These are phyloP conservation scores for Wickerhamomyces tratensis DNA, from an alignment of 805 yeast genomes.

Conservation along the genomic window DNA sequence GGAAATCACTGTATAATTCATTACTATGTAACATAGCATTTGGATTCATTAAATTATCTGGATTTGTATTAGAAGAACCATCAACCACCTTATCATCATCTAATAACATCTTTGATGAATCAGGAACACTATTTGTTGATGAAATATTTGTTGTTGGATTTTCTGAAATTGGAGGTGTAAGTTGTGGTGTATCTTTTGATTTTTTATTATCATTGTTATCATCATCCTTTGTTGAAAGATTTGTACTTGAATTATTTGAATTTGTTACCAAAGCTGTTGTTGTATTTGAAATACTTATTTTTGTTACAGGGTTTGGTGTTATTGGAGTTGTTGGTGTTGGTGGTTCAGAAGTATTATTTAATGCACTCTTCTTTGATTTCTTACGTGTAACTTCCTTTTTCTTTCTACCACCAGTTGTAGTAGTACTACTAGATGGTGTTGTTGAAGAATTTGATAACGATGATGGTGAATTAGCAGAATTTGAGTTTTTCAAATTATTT, in stretches of 20 bases:
- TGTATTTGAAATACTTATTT: background rate
- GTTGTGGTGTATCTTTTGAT: slow-evolving; percentile 8
- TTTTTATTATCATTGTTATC: too few species aligned
- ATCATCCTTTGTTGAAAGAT: background rate
- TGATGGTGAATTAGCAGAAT: slow-evolving; percentile 18
- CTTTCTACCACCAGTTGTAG: slow-evolving; percentile 7
- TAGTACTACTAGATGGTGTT: slow-evolving; percentile 2
- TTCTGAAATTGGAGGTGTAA: slow-evolving; percentile 20
- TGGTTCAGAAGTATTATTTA: slow-evolving; percentile 23
- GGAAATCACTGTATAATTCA: slow-evolving; percentile 24
- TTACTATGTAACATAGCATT: background rate
- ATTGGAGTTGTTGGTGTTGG: slow-evolving; percentile 33
- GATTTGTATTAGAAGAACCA: slow-evolving; percentile 4
- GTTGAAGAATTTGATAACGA: slow-evolving; percentile 10
- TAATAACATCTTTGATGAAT: background rate
- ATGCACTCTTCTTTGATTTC: slow-evolving; percentile 11
- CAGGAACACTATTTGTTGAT: slow-evolving; percentile 3
- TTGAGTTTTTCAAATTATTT: slow-evolving; percentile 3
- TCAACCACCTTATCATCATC: slow-evolving; percentile 6
- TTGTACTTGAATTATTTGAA: background rate
- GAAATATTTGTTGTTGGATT: slow-evolving; percentile 11
- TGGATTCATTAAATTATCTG: too few species aligned
- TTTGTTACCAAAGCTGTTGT: background rate
- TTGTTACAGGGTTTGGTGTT: slow-evolving; percentile 17
- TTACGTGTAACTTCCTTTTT: slow-evolving; percentile 16